phyloP scores from a whole-genome alignment of 2,329 filamentous ascomycete species.

The Aspergillus sp. region DNA sequence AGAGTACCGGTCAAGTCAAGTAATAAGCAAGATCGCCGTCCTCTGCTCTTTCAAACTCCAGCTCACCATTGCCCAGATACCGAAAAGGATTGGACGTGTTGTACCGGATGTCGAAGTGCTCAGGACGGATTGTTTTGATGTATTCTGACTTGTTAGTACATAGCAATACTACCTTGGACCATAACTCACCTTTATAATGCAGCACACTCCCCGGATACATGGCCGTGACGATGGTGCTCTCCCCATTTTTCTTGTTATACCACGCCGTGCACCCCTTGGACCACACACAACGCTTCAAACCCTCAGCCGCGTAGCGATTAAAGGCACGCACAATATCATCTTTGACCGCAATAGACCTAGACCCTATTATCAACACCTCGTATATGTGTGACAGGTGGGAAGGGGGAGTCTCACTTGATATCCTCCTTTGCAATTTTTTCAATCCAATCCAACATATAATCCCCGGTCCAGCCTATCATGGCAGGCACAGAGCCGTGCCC shows the following conservation, averaged over 20 bases:
- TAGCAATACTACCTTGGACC: neutral
- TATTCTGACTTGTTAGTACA: slow-evolving; percentile 3
- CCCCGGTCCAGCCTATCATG: slow-evolving; percentile 16
- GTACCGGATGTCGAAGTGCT: slow-evolving; percentile 21
- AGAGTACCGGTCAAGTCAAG: too few relatives aligned
- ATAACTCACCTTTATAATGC: slow-evolving; percentile 22
- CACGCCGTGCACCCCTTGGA: slow-evolving; percentile 26
- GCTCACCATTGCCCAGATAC: slow-evolving; percentile 16
- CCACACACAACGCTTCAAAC: slow-evolving; percentile 27
- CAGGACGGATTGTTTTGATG: slow-evolving; percentile 14
- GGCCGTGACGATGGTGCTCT: slow-evolving; percentile 19
- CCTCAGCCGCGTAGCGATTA: slow-evolving; percentile 23
- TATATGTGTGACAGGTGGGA: neutral
- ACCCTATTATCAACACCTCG: too few relatives aligned
- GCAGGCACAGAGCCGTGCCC: slow-evolving; percentile 25
- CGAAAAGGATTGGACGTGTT: slow-evolving; percentile 14
- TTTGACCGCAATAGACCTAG: slow-evolving; percentile 16
- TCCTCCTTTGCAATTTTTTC: slow-evolving; percentile 25
- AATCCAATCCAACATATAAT: slow-evolving; percentile 29
- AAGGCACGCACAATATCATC: slow-evolving; percentile 19
- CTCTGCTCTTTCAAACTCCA: slow-evolving; percentile 11
- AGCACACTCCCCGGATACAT: slow-evolving; percentile 27
- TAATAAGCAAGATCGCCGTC: slow-evolving; percentile 15
- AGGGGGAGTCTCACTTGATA: slow-evolving; percentile 12
- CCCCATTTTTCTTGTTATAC: slow-evolving; percentile 20